Evolutionary conservation across 176 grass and related monocot species (phyloP).

Genomic region (Oryza rufipogon): DNA sequence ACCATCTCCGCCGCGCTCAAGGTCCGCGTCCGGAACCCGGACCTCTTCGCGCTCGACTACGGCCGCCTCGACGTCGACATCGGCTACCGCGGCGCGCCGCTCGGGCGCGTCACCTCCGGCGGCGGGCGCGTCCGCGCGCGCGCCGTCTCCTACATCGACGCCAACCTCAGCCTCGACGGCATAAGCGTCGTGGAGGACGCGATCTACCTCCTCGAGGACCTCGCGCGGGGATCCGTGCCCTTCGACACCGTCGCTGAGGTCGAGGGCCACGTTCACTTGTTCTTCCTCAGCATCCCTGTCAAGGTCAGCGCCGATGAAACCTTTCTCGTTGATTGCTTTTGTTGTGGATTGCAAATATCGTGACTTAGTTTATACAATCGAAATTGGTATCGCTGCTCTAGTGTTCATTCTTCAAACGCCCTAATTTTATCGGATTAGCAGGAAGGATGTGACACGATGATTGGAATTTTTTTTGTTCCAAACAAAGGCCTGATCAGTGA

Average conservation of each 20-base stretch:
- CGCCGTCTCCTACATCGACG: conserved; percentile 67
- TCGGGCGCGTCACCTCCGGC: conserved; percentile 54
- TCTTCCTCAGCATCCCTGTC: conserved; percentile 73
- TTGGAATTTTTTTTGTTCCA: neutral
- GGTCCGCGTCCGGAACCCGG: conserved; percentile 62
- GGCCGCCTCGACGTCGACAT: conserved; percentile 51
- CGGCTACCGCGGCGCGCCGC: conserved; percentile 59
- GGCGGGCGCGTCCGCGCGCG: conserved; percentile 59
- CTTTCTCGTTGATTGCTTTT: conserved; percentile 10
- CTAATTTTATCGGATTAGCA: neutral
- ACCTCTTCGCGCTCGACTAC: conserved; percentile 73
- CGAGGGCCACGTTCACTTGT: conserved; percentile 58
- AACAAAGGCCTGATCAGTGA: neutral
- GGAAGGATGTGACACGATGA: neutral
- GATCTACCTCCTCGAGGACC: conserved; percentile 81
- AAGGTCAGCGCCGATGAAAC: conserved; percentile 50
- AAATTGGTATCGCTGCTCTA: neutral
- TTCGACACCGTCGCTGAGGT: conserved; percentile 73
- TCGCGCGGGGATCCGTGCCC: conserved; percentile 61
- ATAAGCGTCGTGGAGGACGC: conserved; percentile 66
- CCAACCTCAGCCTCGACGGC: conserved; percentile 61
- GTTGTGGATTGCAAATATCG: neutral
- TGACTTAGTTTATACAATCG: neutral
- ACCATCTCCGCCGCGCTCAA: conserved; percentile 56
- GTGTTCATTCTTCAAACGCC: neutral